Percentiles rank a stretch among this genome's conserved stretches.
These are phyloP conservation scores for Dissophora ornata DNA, from an alignment of 192 early-diverging fungal genomes.

Conservation along the genomic window DNA sequence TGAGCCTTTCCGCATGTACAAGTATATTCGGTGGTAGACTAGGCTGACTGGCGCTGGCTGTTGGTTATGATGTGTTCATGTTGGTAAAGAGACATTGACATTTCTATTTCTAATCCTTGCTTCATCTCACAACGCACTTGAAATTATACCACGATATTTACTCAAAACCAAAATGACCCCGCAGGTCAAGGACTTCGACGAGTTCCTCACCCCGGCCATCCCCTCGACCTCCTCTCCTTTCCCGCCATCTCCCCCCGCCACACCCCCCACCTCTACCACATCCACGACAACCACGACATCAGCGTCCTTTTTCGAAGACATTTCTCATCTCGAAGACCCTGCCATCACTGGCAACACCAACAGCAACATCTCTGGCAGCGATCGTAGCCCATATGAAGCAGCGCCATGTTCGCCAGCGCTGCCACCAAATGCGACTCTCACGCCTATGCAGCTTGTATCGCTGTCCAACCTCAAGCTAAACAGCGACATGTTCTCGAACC, in stretches of 20 bases:
- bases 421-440: neutral
- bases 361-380: neutral
- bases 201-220: slow-evolving; percentile 10
- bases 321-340: neutral
- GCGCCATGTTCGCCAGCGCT: neutral
- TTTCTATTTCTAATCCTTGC: too few relatives aligned
- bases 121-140: neutral
- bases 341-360: neutral
- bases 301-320: slow-evolving; percentile 13
- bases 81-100: too few relatives aligned
- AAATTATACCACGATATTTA: neutral
- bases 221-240: neutral
- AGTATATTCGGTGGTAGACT: too few relatives aligned
- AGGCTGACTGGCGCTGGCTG: too few relatives aligned
- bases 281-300: neutral
- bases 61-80: too few relatives aligned
- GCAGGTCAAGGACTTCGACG: slow-evolving; percentile 5
- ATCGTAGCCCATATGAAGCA: neutral
- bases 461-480: slow-evolving; percentile 43
- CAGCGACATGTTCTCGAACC: slow-evolving; percentile 37
- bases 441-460: slow-evolving; percentile 25
- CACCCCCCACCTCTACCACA: neutral
- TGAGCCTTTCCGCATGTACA: too few relatives aligned
- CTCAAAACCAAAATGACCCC: neutral
- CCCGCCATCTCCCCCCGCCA: neutral